Evolutionary conservation across 2,329 filamentous ascomycete species (phyloP).

Genomic region (Mariannaea elegans): DNA sequence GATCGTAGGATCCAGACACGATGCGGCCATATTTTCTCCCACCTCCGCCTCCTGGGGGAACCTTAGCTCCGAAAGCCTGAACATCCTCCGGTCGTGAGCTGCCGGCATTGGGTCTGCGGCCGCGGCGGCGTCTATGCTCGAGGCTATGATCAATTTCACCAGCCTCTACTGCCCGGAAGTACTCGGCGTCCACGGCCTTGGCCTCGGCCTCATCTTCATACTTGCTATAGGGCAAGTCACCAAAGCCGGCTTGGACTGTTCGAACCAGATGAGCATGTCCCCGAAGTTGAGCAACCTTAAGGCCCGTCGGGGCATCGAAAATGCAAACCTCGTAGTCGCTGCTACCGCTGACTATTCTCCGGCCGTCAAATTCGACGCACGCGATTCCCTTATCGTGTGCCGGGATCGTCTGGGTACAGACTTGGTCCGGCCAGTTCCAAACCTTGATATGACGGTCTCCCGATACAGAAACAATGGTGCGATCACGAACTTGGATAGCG

Average conservation of each 20-base stretch:
- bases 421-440: constrained; percentile 87
- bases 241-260: constrained; percentile 94
- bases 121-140: constrained; percentile 45
- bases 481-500: constrained; percentile 87
- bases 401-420: constrained; percentile 78
- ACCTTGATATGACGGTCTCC: constrained; percentile 94
- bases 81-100: constrained; percentile 80
- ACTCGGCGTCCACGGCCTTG: constrained; percentile 75
- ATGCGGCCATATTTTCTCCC: constrained; percentile 93
- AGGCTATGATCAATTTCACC: constrained; percentile 55
- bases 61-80: constrained; percentile 81
- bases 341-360: constrained; percentile 92
- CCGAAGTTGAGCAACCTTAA: constrained; percentile 87
- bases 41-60: constrained; percentile 91
- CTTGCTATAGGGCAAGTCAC: constrained; percentile 82
- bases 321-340: constrained; percentile 97
- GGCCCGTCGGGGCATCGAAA: constrained; percentile 84
- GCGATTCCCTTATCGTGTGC: constrained; percentile 96
- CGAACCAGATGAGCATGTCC: constrained; percentile 87
- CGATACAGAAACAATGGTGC: constrained; percentile 92
- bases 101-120: constrained; percentile 70
- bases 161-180: constrained; percentile 67
- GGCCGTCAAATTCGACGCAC: constrained; percentile 95
- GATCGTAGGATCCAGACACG: constrained; percentile 95
- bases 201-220: constrained; percentile 80